Evolutionary conservation across 2,329 filamentous ascomycete genomes (phyloP), one percentile per base, ranked within the genome.

Genomic region (Neonectria faginata): DNA sequence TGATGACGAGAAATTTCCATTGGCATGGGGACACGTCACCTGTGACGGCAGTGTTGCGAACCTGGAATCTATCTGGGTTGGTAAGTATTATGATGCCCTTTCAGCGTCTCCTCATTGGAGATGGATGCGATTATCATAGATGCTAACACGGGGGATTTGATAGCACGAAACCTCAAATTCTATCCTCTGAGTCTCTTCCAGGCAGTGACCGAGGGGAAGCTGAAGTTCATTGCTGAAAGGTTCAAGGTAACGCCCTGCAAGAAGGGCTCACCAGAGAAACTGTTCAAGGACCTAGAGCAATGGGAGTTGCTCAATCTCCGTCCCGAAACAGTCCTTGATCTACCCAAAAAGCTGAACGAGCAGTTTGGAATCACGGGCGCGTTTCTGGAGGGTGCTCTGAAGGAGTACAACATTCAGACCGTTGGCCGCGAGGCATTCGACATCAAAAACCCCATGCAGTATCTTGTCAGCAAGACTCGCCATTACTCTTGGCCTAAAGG

Each of bases 401-500:
- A 69, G 0, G 62, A 71, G 8, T 69, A 61, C 57, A 74, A 71
- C 33, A 80, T 84, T 16, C 81, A 83, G 63, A 79, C 80, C 0
- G 73, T 75, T 0, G 80, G 81, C 0, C 80, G 81, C 10, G 78
- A 79, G 6, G 52, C 60, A 0, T 68, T 84, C 1, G 80, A 83
- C 0, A 72, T 80, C 2, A 56, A 65, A 1, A 75, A 78, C 20
- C 77, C 78, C 0, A 67, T 66, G 2, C 72, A 78, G 56, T 81
- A 79, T 48, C 75, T 83, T 59, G 62, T 83, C 5, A 70, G 75
- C n/a, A 79, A 73, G 10, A 84, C 82, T 1, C 72, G 78, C 1
- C 83, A 84, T 65, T 85, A 85, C 65, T 84, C 81, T 0, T 85
- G 83, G 83, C 82, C 82, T 0, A 85, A 85, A 59, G 78, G 77